Percentiles rank a stretch among this genome's conserved stretches.
Conservation (phyloP, 371 early-diverging fungal genomes). For the Mucor plumbeus region DNA sequence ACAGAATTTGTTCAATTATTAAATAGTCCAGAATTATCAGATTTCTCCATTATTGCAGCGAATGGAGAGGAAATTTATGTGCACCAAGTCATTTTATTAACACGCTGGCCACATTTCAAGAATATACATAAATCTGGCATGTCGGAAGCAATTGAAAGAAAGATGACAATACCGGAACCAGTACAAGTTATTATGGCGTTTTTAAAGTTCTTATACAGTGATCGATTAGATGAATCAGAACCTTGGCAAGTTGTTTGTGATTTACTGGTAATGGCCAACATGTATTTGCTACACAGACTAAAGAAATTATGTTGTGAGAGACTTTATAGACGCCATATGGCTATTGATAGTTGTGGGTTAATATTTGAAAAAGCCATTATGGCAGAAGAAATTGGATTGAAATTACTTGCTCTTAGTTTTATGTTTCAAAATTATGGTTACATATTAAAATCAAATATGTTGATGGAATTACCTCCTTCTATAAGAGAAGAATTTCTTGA, state of each 20-base stretch:
- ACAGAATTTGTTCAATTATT: constrained; percentile 55
- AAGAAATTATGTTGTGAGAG: constrained; percentile 61
- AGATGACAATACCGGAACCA: constrained; percentile 61
- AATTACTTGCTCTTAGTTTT: constrained; percentile 50
- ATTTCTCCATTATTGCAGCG: constrained; percentile 55
- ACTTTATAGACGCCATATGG: constrained; percentile 52
- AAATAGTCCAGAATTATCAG: constrained; percentile 59
- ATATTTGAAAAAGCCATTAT: constrained; percentile 63
- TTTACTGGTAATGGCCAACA: constrained; percentile 61
- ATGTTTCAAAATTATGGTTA: constrained; percentile 61
- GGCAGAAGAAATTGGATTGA: constrained; percentile 59
- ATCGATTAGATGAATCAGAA: constrained; percentile 51
- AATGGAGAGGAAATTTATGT: constrained; percentile 55
- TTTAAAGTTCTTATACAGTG: constrained; percentile 66
- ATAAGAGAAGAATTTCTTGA: constrained; percentile 44
- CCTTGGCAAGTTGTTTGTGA: constrained; percentile 55
- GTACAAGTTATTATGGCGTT: constrained; percentile 60
- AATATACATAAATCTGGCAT: constrained; percentile 61
- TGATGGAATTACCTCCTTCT: constrained; percentile 41
- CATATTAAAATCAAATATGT: constrained; percentile 54
- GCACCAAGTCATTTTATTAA: constrained; percentile 64
- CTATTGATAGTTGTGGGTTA: constrained; percentile 56
- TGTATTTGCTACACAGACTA: constrained; percentile 61
- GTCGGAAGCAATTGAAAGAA: constrained; percentile 56
- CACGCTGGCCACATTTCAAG: constrained; percentile 72